phyloP scores from a whole-genome alignment of 345 rosid genomes.

The Angophora floribunda region DNA sequence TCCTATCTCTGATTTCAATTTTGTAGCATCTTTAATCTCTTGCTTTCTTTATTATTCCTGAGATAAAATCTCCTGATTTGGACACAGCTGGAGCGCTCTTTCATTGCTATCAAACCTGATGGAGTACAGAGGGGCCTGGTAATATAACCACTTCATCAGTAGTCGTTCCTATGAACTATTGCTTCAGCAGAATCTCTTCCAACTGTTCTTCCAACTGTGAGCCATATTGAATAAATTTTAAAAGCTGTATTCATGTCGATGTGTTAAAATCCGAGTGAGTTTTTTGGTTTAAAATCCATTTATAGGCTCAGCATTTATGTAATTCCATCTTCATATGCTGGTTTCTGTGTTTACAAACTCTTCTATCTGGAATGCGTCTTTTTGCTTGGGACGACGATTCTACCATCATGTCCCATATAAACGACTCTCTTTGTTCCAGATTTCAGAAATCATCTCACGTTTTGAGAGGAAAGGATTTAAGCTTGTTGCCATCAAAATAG shows the following conservation, averaged over 20 bases:
- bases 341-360: neutral
- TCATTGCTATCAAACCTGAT: constrained; percentile 98
- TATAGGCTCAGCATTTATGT: neutral
- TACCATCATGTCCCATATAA: neutral
- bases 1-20: neutral
- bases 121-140: constrained; percentile 98
- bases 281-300: neutral
- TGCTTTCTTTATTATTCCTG: neutral
- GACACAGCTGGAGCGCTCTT: constrained; percentile 76
- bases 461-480: constrained; percentile 97
- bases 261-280: neutral
- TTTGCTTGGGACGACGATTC: neutral
- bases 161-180: neutral
- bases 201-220: neutral
- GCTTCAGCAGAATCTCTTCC: neutral
- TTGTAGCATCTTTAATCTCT: neutral
- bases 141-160: constrained; percentile 6
- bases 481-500: constrained; percentile 82
- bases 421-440: constrained; percentile 20
- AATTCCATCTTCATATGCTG: neutral
- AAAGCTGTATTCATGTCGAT: neutral
- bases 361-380: neutral
- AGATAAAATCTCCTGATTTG: neutral
- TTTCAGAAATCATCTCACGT: constrained; percentile 80
- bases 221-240: neutral